A percentile compares a stretch with the other conserved stretches of the same genome.
These are phyloP conservation scores for Mucuna pruriens DNA, from an alignment of 306 rosid species.

Conservation along the genomic window DNA sequence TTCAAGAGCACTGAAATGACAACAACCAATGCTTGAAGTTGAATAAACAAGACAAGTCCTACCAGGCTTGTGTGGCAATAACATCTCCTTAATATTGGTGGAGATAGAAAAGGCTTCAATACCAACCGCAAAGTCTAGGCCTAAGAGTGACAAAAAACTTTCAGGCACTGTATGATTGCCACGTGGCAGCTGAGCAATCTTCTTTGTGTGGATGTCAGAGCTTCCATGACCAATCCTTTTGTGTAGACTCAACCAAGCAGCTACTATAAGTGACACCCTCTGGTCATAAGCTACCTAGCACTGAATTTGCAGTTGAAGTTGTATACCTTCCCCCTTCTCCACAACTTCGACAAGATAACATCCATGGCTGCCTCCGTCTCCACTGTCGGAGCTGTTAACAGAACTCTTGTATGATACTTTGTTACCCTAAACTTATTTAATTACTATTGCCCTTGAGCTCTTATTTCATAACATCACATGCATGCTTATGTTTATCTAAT, in stretches of 20 bases:
- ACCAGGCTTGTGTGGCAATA: slow-evolving; percentile 51
- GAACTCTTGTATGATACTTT: slow-evolving; percentile 57
- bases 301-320: slow-evolving; percentile 18
- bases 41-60: slow-evolving; percentile 29
- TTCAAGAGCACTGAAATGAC: slow-evolving; percentile 15
- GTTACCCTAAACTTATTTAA: neutral
- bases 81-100: slow-evolving; percentile 47
- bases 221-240: slow-evolving; percentile 51
- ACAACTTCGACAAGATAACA: neutral
- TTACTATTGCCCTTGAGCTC: slow-evolving; percentile 6
- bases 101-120: slow-evolving; percentile 58
- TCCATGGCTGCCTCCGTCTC: slow-evolving; percentile 88
- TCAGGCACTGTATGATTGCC: slow-evolving; percentile 45
- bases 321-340: neutral
- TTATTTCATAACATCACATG: neutral
- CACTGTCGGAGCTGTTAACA: slow-evolving; percentile 81
- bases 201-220: slow-evolving; percentile 64
- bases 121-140: slow-evolving; percentile 43
- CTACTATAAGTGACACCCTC: slow-evolving; percentile 62
- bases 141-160: slow-evolving; percentile 20
- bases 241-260: slow-evolving; percentile 43
- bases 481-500: slow-evolving; percentile 3
- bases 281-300: slow-evolving; percentile 21
- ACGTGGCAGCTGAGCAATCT: slow-evolving; percentile 71
- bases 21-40: slow-evolving; percentile 31